These are phyloP conservation scores for Diutina scorzettiae DNA, from an alignment of 1,139 yeast genomes.

Conservation along the genomic window DNA sequence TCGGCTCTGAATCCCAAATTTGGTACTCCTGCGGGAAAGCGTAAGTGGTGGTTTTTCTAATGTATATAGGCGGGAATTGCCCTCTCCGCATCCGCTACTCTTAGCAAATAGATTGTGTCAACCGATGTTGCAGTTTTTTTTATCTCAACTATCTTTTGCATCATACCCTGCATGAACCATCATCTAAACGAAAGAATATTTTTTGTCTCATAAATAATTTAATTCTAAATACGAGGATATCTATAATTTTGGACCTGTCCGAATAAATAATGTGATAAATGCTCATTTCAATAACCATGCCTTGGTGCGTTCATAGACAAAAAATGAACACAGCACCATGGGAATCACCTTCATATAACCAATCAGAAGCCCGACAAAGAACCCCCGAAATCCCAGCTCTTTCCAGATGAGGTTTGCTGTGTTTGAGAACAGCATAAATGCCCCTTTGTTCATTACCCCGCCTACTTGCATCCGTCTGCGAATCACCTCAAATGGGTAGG, in stretches of 20 bases:
- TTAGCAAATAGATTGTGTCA: too few species aligned
- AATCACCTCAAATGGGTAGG: slow-evolving; percentile 92
- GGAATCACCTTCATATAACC: slow-evolving; percentile 94
- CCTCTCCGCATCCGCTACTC: too few species aligned
- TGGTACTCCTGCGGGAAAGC: slow-evolving; percentile 39
- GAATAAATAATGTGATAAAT: not conserved
- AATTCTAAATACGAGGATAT: too few species aligned
- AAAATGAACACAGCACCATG: slow-evolving; percentile 94
- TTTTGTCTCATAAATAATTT: too few species aligned
- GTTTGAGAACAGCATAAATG: slow-evolving; percentile 39
- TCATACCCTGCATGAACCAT: too few species aligned
- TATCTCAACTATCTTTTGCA: too few species aligned
- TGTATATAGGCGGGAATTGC: not conserved
- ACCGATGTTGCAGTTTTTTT: too few species aligned
- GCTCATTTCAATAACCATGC: slow-evolving; percentile 21
- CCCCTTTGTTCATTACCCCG: slow-evolving; percentile 59
- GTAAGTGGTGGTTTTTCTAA: slow-evolving; percentile 50
- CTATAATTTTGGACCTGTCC: not conserved
- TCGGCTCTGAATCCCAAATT: slow-evolving; percentile 34
- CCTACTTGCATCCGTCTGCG: slow-evolving; percentile 95
- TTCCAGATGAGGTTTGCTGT: slow-evolving; percentile 47
- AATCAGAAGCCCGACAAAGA: slow-evolving; percentile 85
- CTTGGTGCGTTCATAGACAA: slow-evolving; percentile 84
- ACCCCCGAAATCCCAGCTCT: slow-evolving; percentile 75
- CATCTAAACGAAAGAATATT: too few species aligned